These are phyloP conservation scores for Yamagishiella unicocca DNA, from an alignment of 139 green algal species.

Conservation along the genomic window DNA sequence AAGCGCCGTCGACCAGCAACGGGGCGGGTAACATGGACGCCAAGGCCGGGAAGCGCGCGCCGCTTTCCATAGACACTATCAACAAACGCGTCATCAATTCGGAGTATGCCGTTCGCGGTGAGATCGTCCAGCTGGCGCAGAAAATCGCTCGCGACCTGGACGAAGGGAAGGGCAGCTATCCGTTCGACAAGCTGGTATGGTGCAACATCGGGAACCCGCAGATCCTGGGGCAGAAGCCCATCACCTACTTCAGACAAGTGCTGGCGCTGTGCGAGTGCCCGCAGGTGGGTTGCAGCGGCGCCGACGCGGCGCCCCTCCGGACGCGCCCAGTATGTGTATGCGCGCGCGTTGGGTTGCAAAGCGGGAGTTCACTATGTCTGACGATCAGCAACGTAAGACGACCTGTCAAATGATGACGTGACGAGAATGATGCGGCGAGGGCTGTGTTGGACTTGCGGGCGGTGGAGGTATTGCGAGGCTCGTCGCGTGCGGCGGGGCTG, in stretches of 20 bases:
- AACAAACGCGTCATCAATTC: constrained; percentile 59
- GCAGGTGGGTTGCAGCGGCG: constrained; percentile 62
- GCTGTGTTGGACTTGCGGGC: too few species aligned
- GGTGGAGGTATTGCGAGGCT: too few species aligned
- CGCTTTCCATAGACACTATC: constrained; percentile 55
- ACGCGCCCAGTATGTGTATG: too few species aligned
- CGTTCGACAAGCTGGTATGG: constrained; percentile 81
- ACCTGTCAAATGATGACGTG: too few species aligned
- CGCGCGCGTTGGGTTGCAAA: too few species aligned
- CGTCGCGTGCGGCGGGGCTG: too few species aligned
- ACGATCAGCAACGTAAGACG: too few species aligned
- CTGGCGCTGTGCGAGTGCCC: constrained; percentile 89
- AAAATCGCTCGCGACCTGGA: constrained; percentile 77
- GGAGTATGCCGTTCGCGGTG: constrained; percentile 90
- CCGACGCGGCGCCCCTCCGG: too few species aligned
- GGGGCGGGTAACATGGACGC: neutral
- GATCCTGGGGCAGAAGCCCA: constrained; percentile 92
- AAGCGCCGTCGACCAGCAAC: constrained; percentile 20
- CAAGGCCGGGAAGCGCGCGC: neutral
- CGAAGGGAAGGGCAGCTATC: constrained; percentile 60
- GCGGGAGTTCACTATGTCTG: too few species aligned
- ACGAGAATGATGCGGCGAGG: too few species aligned
- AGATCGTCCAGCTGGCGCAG: constrained; percentile 84
- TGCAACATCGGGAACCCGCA: constrained; percentile 97
- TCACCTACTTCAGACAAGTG: constrained; percentile 94